A percentile compares a stretch with the other conserved stretches of the same genome.
Evolutionary conservation across 1,284 basidiomycete genomes (phyloP).

Genomic region (Trichosporon sp.): DNA sequence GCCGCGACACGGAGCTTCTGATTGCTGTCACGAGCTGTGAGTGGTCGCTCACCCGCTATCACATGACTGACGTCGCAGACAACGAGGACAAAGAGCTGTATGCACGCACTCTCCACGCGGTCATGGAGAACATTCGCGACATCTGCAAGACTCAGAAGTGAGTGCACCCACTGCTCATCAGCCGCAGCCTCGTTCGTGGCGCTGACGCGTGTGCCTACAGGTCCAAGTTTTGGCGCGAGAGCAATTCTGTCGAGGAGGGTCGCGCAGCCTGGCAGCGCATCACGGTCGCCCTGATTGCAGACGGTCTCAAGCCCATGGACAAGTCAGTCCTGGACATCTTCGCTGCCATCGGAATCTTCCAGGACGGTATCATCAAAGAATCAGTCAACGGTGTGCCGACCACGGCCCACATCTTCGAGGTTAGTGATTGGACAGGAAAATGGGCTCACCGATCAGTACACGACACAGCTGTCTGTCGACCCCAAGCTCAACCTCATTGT

Average conservation of each 20-base stretch:
- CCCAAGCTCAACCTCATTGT: constrained; percentile 81
- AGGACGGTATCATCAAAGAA: constrained; percentile 96
- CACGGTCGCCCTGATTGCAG: constrained; percentile 80
- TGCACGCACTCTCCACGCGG: constrained; percentile 83
- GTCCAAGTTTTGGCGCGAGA: constrained; percentile 78
- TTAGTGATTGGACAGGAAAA: constrained; percentile 35
- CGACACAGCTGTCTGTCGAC: constrained; percentile 86
- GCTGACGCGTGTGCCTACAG: constrained; percentile 10
- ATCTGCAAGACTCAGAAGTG: constrained; percentile 86
- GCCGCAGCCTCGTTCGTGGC: background rate
- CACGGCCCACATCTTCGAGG: constrained; percentile 85
- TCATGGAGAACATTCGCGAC: constrained; percentile 97
- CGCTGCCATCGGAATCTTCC: constrained; percentile 81
- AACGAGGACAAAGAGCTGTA: constrained; percentile 84
- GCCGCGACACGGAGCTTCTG: constrained; percentile 84
- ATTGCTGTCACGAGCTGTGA: constrained; percentile 68
- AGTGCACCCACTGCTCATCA: background rate
- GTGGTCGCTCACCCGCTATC: background rate
- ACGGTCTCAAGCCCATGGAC: constrained; percentile 93
- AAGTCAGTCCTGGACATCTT: constrained; percentile 84
- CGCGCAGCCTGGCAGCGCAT: constrained; percentile 88
- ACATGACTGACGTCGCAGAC: constrained; percentile 40
- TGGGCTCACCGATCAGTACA: constrained; percentile 56
- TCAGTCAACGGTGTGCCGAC: constrained; percentile 82
- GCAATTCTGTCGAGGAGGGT: constrained; percentile 75